A percentile compares a stretch with the other conserved stretches of the same genome.
phyloP scores from a whole-genome alignment of 768 basidiomycete genomes.

The Boletus tylopilopsis region DNA sequence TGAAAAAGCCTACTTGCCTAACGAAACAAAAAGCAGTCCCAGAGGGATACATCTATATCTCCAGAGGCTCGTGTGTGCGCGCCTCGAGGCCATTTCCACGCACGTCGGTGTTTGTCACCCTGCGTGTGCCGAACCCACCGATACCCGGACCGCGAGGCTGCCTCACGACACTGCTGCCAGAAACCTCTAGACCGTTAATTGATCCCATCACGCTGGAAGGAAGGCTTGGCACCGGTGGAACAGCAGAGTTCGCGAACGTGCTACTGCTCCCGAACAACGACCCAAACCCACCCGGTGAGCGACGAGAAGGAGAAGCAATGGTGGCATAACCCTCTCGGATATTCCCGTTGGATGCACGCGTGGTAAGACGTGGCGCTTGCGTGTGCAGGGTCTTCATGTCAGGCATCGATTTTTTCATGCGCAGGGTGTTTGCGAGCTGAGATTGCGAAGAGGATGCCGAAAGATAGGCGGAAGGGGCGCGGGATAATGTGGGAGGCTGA shows the following conservation, averaged over 20 bases:
- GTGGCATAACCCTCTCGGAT: slow-evolving; percentile 85
- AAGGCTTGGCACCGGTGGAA: slow-evolving; percentile 80
- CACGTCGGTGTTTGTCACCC: slow-evolving; percentile 35
- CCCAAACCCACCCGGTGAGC: slow-evolving; percentile 66
- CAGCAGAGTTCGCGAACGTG: slow-evolving; percentile 33
- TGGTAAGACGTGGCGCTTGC: slow-evolving; percentile 72
- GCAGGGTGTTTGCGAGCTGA: slow-evolving; percentile 52
- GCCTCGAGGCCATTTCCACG: slow-evolving; percentile 72
- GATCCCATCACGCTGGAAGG: slow-evolving; percentile 51
- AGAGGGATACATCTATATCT: slow-evolving; percentile 49
- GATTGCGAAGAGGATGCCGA: slow-evolving; percentile 46
- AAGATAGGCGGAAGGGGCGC: slow-evolving; percentile 79
- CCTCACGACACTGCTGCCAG: slow-evolving; percentile 57
- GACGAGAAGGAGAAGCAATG: slow-evolving; percentile 77
- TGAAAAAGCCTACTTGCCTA: slow-evolving; percentile 20
- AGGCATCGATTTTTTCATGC: slow-evolving; percentile 98
- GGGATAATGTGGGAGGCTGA: slow-evolving; percentile 62
- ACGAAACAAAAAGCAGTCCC: background rate
- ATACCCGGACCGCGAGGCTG: slow-evolving; percentile 83
- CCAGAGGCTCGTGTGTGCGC: slow-evolving; percentile 82
- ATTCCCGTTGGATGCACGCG: slow-evolving; percentile 84
- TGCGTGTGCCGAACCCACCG: slow-evolving; percentile 66
- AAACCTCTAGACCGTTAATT: slow-evolving; percentile 44
- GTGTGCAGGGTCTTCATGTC: slow-evolving; percentile 88
- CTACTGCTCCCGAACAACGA: slow-evolving; percentile 55